Evolutionary conservation across 2,329 filamentous ascomycete genomes (phyloP).

Genomic region (Trichoderma afroharzianum): DNA sequence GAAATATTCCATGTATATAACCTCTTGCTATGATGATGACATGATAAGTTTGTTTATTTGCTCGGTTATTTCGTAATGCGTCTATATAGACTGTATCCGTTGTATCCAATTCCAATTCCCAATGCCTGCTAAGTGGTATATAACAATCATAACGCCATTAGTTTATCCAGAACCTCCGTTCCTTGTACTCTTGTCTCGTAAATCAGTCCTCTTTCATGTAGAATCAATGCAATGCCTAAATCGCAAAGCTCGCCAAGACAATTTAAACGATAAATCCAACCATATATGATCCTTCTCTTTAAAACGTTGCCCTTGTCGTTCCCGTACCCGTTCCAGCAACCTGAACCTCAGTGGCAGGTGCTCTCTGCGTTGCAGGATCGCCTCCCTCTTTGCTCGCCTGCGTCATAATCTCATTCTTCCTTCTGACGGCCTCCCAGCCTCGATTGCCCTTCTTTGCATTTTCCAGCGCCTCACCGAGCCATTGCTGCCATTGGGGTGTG

Average conservation of each 20-base stretch:
- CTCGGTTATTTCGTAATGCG: neutral
- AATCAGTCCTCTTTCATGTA: neutral
- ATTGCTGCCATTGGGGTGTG: conserved; percentile 50
- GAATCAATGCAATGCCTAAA: neutral
- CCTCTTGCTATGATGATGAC: neutral
- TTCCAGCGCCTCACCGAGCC: conserved; percentile 48
- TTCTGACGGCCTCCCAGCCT: conserved; percentile 45
- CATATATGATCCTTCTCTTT: neutral
- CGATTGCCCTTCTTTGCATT: conserved; percentile 33
- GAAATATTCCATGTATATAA: neutral
- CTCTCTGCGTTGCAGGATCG: conserved; percentile 31
- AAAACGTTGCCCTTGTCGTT: conserved; percentile 25
- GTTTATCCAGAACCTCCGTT: neutral
- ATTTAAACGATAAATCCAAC: neutral
- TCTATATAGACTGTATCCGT: neutral
- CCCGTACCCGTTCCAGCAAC: neutral
- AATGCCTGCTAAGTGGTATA: neutral
- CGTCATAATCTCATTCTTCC: conserved; percentile 49
- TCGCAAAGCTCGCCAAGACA: neutral
- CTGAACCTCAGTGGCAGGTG: conserved; percentile 28
- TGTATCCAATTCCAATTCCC: neutral
- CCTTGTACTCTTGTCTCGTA: too few relatives aligned
- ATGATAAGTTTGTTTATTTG: too few relatives aligned
- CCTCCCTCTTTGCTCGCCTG: conserved; percentile 22
- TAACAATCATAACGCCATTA: neutral